A percentile compares a stretch with the other conserved stretches of the same genome.
Conservation (phyloP, 106 monocot genomes). For the Hemerocallis citrina region DNA sequence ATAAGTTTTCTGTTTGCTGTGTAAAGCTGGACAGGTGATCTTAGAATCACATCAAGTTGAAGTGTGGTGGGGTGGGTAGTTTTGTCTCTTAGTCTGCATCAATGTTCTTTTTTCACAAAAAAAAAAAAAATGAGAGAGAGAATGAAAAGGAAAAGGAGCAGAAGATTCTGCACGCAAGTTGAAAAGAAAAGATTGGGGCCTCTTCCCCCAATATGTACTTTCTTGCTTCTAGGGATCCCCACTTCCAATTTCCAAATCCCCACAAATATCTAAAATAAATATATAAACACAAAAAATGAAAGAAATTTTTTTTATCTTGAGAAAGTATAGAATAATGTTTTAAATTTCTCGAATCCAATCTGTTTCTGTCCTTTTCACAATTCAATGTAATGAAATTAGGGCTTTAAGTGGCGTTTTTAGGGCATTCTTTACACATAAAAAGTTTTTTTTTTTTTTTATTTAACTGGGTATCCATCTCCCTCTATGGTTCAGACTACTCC, state of each 20-base stretch:
- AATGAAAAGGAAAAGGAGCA: neutral
- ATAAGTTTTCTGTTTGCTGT: neutral
- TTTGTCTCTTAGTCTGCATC: neutral
- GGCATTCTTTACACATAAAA: too few species aligned
- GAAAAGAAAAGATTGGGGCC: neutral
- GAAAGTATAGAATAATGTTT: too few species aligned
- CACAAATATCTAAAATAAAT: neutral
- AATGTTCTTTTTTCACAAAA: neutral
- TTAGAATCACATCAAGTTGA: neutral
- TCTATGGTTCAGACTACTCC: too few species aligned
- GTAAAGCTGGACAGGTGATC: neutral
- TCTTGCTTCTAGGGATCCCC: neutral
- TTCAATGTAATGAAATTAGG: too few species aligned
- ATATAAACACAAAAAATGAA: too few species aligned
- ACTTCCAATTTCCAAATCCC: neutral
- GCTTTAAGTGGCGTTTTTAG: too few species aligned
- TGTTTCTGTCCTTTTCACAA: too few species aligned
- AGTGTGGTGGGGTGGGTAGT: neutral
- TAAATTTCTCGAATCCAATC: too few species aligned
- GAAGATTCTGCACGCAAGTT: conserved; percentile 7
- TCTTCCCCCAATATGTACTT: too few species aligned
- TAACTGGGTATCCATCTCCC: too few species aligned
- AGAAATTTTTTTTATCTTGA: too few species aligned
- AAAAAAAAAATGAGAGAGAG: neutral
- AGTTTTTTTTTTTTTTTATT: too few species aligned